Evolutionary conservation across 768 basidiomycete genomes (phyloP), one percentile per base, ranked within the genome.

Genomic region (Trichaptum fuscoviolaceum): DNA sequence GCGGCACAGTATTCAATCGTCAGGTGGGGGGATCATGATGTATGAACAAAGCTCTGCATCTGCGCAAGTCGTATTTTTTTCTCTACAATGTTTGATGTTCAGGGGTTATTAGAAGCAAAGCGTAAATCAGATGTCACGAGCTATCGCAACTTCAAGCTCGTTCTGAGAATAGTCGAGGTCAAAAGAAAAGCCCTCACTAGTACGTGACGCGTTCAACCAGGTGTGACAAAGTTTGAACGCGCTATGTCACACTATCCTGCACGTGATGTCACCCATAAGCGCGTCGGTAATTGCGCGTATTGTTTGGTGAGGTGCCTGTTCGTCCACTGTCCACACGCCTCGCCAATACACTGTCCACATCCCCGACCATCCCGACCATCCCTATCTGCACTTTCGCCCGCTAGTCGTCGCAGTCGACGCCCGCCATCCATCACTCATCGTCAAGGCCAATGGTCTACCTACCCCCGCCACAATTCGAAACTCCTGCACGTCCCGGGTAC

Each of bases 381-480:
- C 42, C 15, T 20, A 15, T 12, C 42, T 52, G 15, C 30, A 3
- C 30, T n/a, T n/a, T n/a, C n/a, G n/a, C n/a, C n/a, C n/a, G n/a
- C n/a, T 52, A 15, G 42, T 12, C 42, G 42, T 52, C 42, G 42
- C 10, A 15, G 3, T 15, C 42, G 42, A 20, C 42, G 42, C 42
- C 42, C 20, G 42, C 42, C 42, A 52, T 12, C 42, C 15, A 52
- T 12, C 20, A 3, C 35, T 52, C 20, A 15, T 52, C 42, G 5
- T 20, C 3, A 52, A 52, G 42, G 3, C 10, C 42, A 61, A 88
- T 88, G 87, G 89, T 88, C 65, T 90, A 84, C 72, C 80, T 93
- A 57, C 84, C 87, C 58, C 90, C 90, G 2, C 92, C 92, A 18
- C 87, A 91, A 5, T 78, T 85, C 26, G 85, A 88, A 10, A 82